Conservation (phyloP, 1,284 basidiomycete species). For the Trichosporon sp. region DNA sequence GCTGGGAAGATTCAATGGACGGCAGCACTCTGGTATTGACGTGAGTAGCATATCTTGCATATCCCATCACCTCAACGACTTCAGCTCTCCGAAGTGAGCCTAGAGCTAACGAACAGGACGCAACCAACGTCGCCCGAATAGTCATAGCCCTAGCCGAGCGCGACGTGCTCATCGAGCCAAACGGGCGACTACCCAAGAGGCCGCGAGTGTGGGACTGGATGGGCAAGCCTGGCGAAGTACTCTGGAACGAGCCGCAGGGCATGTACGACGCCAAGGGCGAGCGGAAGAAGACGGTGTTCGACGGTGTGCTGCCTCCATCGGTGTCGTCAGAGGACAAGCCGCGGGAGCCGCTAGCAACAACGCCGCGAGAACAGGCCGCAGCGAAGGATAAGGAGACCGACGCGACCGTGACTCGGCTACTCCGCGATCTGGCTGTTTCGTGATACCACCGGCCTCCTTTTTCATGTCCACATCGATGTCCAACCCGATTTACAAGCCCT, state of each 20-base stretch:
- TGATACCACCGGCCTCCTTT: no score
- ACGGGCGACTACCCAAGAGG: conserved; percentile 59
- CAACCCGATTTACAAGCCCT: no score
- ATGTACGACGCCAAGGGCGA: neutral
- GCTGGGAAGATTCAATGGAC: conserved; percentile 61
- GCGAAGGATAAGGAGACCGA: neutral
- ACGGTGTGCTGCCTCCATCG: neutral
- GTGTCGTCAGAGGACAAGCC: no score
- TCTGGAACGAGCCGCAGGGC: conserved; percentile 26
- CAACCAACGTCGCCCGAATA: conserved; percentile 75
- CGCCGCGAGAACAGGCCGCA: neutral
- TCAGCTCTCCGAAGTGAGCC: neutral
- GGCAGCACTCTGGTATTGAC: conserved; percentile 79
- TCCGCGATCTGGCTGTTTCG: neutral
- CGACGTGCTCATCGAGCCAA: conserved; percentile 63
- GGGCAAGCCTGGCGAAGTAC: conserved; percentile 43
- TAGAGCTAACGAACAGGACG: conserved; percentile 56
- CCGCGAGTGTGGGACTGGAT: conserved; percentile 42
- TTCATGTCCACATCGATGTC: no score
- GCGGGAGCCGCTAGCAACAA: neutral
- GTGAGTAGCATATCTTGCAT: conserved; percentile 52
- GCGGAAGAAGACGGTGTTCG: neutral
- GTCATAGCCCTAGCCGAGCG: conserved; percentile 64
- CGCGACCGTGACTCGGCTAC: neutral
- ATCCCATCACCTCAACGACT: neutral